Evolutionary conservation across 768 basidiomycete species (phyloP), one percentile per base, ranked within the genome.

Genomic region (Antrodiella citrinella): DNA sequence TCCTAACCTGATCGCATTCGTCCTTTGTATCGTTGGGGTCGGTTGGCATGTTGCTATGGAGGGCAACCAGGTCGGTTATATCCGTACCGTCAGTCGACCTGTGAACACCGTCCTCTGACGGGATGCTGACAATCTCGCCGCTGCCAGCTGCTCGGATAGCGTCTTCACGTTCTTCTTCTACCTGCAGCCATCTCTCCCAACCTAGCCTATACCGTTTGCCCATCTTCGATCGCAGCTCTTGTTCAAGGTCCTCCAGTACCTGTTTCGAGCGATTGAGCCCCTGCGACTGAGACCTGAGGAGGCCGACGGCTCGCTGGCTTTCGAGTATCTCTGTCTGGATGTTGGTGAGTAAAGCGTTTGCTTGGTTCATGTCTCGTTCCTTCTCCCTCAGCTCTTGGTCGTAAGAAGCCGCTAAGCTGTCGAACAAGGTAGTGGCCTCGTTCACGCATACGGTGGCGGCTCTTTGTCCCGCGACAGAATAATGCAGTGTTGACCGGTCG

Each of bases 151-250:
- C 80, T 44, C 84, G 77, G 55, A 90, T 81, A 1, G 66, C 65
- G 53, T 72, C 78, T 68, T 95, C 91, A 22, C 93, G 76, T 26
- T 70, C 70, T 61, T 90, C 86, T 68, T 97, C 90, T 50, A 86
- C 86, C 56, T 82, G 82, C 19, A 88, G 69, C 93, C 95, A 98
- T 58, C 87, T 89, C 64, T 95, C 91, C 84, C 87, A 97, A 2
- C 93, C 95, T 21, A 86, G 61, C 45, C 88, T 77, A 69, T 91
- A 91, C 55, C 86, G 73, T 58, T 77, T 77, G 18, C 84, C 86
- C 82, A 96, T 90, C 67, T 87, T 91, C 4, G 69, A 69, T 22
- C 75, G 68, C 24, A 97, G 68, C 53, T 81, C 82, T 15, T 65
- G 67, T 65, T 91, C 85, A 49, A 93, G 66, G 25, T 75, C 74